These are phyloP conservation scores for Plasmodium malariae DNA, from an alignment of 169 alveolate genomes.

Conservation along the genomic window DNA sequence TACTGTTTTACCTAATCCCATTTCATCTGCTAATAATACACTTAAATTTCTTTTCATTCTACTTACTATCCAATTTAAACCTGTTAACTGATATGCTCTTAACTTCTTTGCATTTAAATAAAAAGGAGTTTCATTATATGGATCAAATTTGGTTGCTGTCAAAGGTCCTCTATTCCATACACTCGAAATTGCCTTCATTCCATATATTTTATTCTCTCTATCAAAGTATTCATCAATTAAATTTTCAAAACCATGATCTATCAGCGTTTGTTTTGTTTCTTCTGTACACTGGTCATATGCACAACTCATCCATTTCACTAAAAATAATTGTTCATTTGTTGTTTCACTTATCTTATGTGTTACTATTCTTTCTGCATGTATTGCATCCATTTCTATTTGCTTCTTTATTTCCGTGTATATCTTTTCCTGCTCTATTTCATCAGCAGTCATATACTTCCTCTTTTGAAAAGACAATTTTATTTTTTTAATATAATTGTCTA, in stretches of 20 bases:
- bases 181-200: slow-evolving; percentile 81
- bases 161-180: slow-evolving; percentile 89
- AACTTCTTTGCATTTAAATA: slow-evolving; percentile 86
- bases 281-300: slow-evolving; percentile 94
- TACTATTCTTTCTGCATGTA: slow-evolving; percentile 91
- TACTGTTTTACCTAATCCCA: slow-evolving; percentile 97
- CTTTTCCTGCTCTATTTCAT: slow-evolving; percentile 92
- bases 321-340: slow-evolving; percentile 78
- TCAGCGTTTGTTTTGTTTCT: slow-evolving; percentile 88
- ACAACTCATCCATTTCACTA: slow-evolving; percentile 93
- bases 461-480: slow-evolving; percentile 84
- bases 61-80: slow-evolving; percentile 96
- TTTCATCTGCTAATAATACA: slow-evolving; percentile 96
- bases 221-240: slow-evolving; percentile 86
- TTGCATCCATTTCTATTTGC: slow-evolving; percentile 92
- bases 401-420: slow-evolving; percentile 89
- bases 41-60: slow-evolving; percentile 95
- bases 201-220: slow-evolving; percentile 87
- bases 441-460: slow-evolving; percentile 89
- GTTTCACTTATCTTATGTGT: slow-evolving; percentile 79
- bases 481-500: slow-evolving; percentile 90
- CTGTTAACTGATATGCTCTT: slow-evolving; percentile 95
- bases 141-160: slow-evolving; percentile 90
- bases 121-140: slow-evolving; percentile 90
- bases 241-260: slow-evolving; percentile 87